phyloP scores from a whole-genome alignment of 169 alveolate species.

The Perkinsus olseni region DNA sequence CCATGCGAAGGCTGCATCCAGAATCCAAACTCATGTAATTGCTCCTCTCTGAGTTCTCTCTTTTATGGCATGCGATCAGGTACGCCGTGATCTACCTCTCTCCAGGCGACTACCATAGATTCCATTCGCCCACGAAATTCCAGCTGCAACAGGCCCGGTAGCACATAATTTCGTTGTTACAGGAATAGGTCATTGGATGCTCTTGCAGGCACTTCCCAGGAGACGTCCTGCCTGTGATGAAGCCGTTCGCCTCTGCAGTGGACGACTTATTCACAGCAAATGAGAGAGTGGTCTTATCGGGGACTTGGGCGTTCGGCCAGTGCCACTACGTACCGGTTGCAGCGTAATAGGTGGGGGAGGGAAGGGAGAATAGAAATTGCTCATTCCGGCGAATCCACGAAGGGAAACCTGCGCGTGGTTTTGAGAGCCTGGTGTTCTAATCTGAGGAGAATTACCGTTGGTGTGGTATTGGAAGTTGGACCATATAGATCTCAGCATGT shows the following conservation, averaged over 20 bases:
- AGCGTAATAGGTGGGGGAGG: constrained; percentile 50
- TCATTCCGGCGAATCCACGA: background rate
- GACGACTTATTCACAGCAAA: constrained; percentile 58
- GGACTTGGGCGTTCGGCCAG: constrained; percentile 61
- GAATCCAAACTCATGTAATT: background rate
- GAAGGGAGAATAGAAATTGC: background rate
- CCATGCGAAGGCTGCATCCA: background rate
- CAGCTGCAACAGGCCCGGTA: constrained; percentile 20
- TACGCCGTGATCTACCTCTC: constrained; percentile 45
- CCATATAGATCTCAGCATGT: no score
- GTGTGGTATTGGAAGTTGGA: no score
- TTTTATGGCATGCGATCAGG: background rate
- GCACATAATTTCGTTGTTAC: background rate
- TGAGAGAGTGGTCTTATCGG: constrained; percentile 66
- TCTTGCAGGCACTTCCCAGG: constrained; percentile 62
- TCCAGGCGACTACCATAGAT: constrained; percentile 75
- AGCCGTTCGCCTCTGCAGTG: constrained; percentile 32
- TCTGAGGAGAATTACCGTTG: no score
- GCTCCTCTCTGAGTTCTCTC: background rate
- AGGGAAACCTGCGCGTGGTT: no score
- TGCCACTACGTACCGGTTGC: constrained; percentile 59
- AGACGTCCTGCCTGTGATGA: constrained; percentile 41
- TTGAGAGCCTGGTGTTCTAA: no score
- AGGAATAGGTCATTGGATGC: background rate
- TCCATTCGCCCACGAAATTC: constrained; percentile 60